These are phyloP conservation scores for Toxicodendron radicans DNA, from an alignment of 345 rosid species.

Conservation along the genomic window DNA sequence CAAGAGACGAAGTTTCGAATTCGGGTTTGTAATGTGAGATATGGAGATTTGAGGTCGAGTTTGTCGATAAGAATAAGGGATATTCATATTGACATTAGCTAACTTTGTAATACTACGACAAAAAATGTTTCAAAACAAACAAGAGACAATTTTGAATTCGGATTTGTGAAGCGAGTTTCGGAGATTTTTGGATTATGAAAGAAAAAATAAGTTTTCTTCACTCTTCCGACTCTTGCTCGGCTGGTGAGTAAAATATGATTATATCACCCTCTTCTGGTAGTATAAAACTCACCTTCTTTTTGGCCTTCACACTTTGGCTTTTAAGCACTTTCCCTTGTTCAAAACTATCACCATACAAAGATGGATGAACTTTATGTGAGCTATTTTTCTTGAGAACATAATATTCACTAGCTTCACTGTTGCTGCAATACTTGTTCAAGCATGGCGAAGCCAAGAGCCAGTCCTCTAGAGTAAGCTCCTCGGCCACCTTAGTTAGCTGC, in stretches of 20 bases:
- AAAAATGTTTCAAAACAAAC: neutral
- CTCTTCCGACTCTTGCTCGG: slow-evolving; percentile 3
- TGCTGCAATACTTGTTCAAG: slow-evolving; percentile 2
- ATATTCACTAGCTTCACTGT: slow-evolving; percentile 23
- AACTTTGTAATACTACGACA: too few relatives aligned
- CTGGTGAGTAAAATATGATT: slow-evolving; percentile 22
- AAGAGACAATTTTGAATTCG: neutral
- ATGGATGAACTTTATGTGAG: slow-evolving; percentile 31
- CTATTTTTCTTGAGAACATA: slow-evolving; percentile 14
- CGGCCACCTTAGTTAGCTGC: neutral
- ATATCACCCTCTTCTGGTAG: slow-evolving; percentile 44
- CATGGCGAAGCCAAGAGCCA: slow-evolving; percentile 33
- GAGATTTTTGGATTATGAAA: too few relatives aligned
- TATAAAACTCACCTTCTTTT: slow-evolving; percentile 49
- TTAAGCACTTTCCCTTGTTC: neutral
- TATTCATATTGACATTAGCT: too few relatives aligned
- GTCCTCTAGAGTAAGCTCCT: slow-evolving; percentile 29
- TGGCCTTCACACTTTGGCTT: slow-evolving; percentile 26
- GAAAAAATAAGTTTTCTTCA: neutral
- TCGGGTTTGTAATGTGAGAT: too few relatives aligned
- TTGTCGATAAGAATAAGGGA: too few relatives aligned
- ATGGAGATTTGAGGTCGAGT: too few relatives aligned
- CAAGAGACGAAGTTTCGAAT: too few relatives aligned
- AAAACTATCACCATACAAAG: slow-evolving; percentile 19
- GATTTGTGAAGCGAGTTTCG: too few relatives aligned